Conservation (phyloP, 2,329 filamentous ascomycete species). For the Xylaria sp. region DNA sequence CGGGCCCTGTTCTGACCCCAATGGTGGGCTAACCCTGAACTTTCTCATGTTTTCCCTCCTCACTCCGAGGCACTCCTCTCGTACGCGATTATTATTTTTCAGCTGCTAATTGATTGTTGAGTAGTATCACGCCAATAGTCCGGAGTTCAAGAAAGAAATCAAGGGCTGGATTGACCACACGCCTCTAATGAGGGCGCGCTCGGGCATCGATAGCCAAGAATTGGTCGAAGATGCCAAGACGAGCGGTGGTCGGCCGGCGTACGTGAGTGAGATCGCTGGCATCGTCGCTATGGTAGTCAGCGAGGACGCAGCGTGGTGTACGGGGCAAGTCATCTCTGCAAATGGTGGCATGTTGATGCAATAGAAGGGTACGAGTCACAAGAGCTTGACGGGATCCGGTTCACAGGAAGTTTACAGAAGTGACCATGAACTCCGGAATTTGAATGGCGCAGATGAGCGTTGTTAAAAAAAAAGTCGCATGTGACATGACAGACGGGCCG, state of each 20-base stretch:
- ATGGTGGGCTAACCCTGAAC: conserved; percentile 13
- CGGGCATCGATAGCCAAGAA: conserved; percentile 56
- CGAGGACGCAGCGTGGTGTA: conserved; percentile 69
- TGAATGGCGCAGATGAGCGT: no score
- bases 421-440: no score
- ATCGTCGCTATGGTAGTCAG: conserved; percentile 71
- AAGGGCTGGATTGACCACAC: conserved; percentile 44
- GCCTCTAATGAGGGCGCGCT: conserved; percentile 57
- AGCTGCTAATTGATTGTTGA: conserved; percentile 34
- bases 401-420: no score
- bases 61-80: not conserved
- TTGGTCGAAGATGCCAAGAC: conserved; percentile 54
- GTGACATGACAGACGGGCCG: no score
- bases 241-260: conserved; percentile 55
- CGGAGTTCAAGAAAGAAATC: conserved; percentile 40
- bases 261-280: conserved; percentile 66
- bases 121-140: conserved; percentile 40
- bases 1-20: conserved; percentile 46
- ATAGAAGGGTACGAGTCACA: conserved; percentile 4
- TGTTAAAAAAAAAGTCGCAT: no score
- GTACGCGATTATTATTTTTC: not conserved
- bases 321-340: conserved; percentile 72
- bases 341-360: conserved; percentile 56
- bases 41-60: no score
- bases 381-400: not conserved